These are phyloP conservation scores for Coniochaeta sp. DNA, from an alignment of 2,329 filamentous ascomycete species.

Conservation along the genomic window DNA sequence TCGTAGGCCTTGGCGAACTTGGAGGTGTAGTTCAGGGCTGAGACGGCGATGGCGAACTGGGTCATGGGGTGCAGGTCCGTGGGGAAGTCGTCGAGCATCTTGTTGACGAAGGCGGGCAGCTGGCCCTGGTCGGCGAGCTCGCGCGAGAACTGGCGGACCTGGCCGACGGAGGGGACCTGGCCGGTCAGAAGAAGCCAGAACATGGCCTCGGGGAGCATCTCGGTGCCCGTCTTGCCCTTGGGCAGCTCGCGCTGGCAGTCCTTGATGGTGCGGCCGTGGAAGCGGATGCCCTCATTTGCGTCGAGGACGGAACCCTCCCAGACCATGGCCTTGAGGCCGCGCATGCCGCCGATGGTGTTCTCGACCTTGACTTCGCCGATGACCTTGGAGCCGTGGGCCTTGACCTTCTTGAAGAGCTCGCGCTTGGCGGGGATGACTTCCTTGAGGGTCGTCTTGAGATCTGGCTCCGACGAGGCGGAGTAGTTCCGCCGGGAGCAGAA, in stretches of 20 bases:
- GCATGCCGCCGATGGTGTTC: constrained; percentile 94
- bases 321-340: constrained; percentile 94
- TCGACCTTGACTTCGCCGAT: constrained; percentile 91
- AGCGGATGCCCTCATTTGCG: constrained; percentile 93
- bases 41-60: constrained; percentile 90
- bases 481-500: constrained; percentile 46
- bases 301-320: constrained; percentile 98
- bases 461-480: constrained; percentile 71
- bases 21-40: constrained; percentile 91
- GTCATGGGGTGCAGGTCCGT: constrained; percentile 95
- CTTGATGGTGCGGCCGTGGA: constrained; percentile 96
- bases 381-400: constrained; percentile 72
- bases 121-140: constrained; percentile 81
- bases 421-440: constrained; percentile 85
- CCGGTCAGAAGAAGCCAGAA: constrained; percentile 98
- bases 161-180: constrained; percentile 73
- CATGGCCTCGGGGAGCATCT: constrained; percentile 99
- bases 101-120: constrained; percentile 75
- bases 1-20: constrained; percentile 92
- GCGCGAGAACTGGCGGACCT: constrained; percentile 75
- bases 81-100: constrained; percentile 87
- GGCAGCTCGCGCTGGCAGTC: constrained; percentile 92
- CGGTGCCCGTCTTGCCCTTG: constrained; percentile 84
- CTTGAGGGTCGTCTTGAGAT: constrained; percentile 81
- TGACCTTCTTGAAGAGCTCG: constrained; percentile 89